A percentile compares a stretch with the other conserved stretches of the same genome.
phyloP scores from a whole-genome alignment of 192 early-diverging fungal species.

The Rhizoclosmatium globosum region DNA sequence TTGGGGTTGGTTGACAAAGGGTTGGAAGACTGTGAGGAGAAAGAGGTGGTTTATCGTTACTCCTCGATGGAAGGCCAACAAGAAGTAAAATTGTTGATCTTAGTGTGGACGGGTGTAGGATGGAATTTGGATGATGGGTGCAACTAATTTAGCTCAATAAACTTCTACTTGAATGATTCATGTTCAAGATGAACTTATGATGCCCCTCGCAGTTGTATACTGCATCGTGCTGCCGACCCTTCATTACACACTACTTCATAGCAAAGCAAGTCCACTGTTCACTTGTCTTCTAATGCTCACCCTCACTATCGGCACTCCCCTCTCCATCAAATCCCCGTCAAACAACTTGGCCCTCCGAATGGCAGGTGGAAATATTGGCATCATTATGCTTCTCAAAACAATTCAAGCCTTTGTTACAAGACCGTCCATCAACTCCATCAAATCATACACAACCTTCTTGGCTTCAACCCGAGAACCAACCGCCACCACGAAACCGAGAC shows the following conservation, averaged over 20 bases:
- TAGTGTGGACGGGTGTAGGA: background rate
- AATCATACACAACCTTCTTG: background rate
- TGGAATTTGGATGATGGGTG: background rate
- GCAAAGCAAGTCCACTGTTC: background rate
- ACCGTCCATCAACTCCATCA: background rate
- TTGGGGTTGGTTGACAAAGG: slow-evolving; percentile 94
- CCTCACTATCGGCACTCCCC: no score
- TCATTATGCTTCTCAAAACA: background rate
- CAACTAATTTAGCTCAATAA: no score
- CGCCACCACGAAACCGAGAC: background rate
- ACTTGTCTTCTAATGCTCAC: no score
- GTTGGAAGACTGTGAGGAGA: slow-evolving; percentile 76
- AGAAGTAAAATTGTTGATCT: slow-evolving; percentile 21
- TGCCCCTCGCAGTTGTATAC: background rate
- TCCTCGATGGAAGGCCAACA: slow-evolving; percentile 53
- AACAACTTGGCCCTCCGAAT: background rate
- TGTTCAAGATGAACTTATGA: background rate
- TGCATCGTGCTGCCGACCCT: background rate
- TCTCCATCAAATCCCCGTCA: background rate
- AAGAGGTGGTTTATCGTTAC: slow-evolving; percentile 54
- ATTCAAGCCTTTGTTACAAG: background rate
- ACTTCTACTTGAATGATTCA: background rate
- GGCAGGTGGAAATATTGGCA: background rate
- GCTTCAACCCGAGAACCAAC: background rate
- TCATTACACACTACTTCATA: background rate